Percentiles rank a stretch among this genome's conserved stretches.
These are phyloP conservation scores for Exophiala mesophila DNA, from an alignment of 2,329 filamentous ascomycete species.

Conservation along the genomic window DNA sequence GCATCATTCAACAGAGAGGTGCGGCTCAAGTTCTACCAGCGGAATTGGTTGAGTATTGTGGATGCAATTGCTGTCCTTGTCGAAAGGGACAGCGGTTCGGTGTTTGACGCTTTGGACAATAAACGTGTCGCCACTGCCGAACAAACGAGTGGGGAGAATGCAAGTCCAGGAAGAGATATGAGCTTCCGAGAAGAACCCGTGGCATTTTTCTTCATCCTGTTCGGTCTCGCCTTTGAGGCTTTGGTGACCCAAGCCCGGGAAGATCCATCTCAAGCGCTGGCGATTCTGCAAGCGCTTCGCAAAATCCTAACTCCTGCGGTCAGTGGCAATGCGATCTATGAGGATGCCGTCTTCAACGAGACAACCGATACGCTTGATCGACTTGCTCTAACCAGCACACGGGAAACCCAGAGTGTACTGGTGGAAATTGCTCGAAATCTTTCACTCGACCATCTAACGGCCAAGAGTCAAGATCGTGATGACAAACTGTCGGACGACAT, in stretches of 20 bases:
- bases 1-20: slow-evolving; percentile 92
- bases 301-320: slow-evolving; percentile 93
- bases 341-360: slow-evolving; percentile 91
- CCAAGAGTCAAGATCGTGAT: slow-evolving; percentile 61
- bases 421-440: slow-evolving; percentile 89
- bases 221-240: slow-evolving; percentile 93
- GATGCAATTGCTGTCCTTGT: slow-evolving; percentile 96
- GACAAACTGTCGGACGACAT: slow-evolving; percentile 92
- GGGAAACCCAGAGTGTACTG: slow-evolving; percentile 85
- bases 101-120: slow-evolving; percentile 92
- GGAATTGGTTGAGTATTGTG: slow-evolving; percentile 92
- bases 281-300: slow-evolving; percentile 84
- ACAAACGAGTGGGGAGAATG: slow-evolving; percentile 15
- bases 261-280: slow-evolving; percentile 72
- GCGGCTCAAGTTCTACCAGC: slow-evolving; percentile 90
- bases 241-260: slow-evolving; percentile 72
- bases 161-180: slow-evolving; percentile 61
- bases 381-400: slow-evolving; percentile 82
- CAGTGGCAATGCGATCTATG: slow-evolving; percentile 92
- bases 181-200: slow-evolving; percentile 98
- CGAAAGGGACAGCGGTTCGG: slow-evolving; percentile 94
- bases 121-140: slow-evolving; percentile 49
- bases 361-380: slow-evolving; percentile 94
- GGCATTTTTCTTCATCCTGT: slow-evolving; percentile 97
- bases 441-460: slow-evolving; percentile 86